Conservation (phyloP, 495 filamentous ascomycete genomes). For the Jackrogersella multiformis region DNA sequence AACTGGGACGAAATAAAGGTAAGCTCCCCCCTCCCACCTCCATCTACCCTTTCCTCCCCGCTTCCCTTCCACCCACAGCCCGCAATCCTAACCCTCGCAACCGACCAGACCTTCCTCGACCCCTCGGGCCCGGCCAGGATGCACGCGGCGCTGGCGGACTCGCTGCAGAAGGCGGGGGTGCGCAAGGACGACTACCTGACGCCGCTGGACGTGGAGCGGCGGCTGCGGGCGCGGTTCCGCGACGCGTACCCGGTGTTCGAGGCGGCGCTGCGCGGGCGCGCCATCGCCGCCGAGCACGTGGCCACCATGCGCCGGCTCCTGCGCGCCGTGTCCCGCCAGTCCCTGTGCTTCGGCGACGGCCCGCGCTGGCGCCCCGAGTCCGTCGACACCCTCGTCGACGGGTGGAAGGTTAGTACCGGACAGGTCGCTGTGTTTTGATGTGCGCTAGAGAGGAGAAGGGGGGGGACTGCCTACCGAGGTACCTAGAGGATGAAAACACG, state of each 20-base stretch:
- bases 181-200: conserved; percentile 26
- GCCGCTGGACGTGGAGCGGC: conserved; percentile 20
- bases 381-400: conserved; percentile 12
- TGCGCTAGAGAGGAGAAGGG: not conserved
- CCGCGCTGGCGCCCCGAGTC: conserved; percentile 28
- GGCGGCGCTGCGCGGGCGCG: conserved; percentile 25
- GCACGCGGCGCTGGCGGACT: not conserved
- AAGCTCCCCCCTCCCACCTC: not conserved
- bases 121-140: not conserved
- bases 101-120: conserved; percentile 4
- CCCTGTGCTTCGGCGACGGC: conserved; percentile 31
- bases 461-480: too few species aligned
- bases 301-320: conserved; percentile 27
- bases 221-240: conserved; percentile 23
- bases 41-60: not conserved
- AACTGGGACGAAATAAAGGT: conserved; percentile 19
- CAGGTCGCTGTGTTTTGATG: conserved; percentile 2
- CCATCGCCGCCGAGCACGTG: conserved; percentile 17
- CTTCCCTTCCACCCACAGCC: not conserved
- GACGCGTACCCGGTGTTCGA: conserved; percentile 35
- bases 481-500: too few species aligned
- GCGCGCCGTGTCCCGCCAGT: conserved; percentile 23
- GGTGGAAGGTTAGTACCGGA: conserved; percentile 14
- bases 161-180: conserved; percentile 4
- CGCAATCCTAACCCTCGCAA: not conserved